These are phyloP conservation scores for Myxozyma sirexii DNA, from an alignment of 805 yeast species.

Conservation along the genomic window DNA sequence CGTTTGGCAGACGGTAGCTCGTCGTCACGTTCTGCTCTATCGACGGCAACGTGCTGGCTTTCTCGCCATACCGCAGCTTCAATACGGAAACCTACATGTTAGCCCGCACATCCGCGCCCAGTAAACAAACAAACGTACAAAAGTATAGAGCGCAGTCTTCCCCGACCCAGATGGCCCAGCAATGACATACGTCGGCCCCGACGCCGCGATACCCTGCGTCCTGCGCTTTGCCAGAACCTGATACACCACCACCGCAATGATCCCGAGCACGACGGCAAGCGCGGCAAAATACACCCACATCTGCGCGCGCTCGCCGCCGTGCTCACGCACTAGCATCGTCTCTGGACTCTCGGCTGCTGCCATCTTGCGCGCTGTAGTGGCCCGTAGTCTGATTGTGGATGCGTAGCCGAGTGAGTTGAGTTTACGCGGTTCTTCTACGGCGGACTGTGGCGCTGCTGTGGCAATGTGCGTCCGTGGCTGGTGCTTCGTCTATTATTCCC, in stretches of 20 bases:
- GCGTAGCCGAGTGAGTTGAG: too few relatives aligned
- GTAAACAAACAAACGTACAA: conserved; percentile 22
- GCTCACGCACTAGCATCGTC: too few relatives aligned
- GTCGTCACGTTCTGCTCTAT: conserved; percentile 51
- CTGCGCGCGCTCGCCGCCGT: too few relatives aligned
- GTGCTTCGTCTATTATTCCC: background rate
- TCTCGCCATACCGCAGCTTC: conserved; percentile 31
- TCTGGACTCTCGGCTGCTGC: too few relatives aligned
- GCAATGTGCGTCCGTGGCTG: background rate
- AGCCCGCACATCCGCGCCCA: background rate
- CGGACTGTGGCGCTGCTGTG: background rate
- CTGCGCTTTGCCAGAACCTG: background rate
- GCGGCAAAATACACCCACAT: conserved; percentile 1
- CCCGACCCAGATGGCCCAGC: conserved; percentile 69
- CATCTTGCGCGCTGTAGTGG: too few relatives aligned
- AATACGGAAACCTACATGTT: background rate
- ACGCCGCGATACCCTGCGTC: conserved; percentile 21
- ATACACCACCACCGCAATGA: background rate
- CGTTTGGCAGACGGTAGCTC: conserved; percentile 47
- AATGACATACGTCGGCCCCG: conserved; percentile 59
- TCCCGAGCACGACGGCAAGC: background rate
- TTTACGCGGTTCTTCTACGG: too few relatives aligned
- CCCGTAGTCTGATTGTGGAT: too few relatives aligned
- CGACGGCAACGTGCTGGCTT: conserved; percentile 52
- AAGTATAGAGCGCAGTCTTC: conserved; percentile 60